Conservation (phyloP, 2,329 filamentous ascomycete species). For the Sarocladium kiliense region DNA sequence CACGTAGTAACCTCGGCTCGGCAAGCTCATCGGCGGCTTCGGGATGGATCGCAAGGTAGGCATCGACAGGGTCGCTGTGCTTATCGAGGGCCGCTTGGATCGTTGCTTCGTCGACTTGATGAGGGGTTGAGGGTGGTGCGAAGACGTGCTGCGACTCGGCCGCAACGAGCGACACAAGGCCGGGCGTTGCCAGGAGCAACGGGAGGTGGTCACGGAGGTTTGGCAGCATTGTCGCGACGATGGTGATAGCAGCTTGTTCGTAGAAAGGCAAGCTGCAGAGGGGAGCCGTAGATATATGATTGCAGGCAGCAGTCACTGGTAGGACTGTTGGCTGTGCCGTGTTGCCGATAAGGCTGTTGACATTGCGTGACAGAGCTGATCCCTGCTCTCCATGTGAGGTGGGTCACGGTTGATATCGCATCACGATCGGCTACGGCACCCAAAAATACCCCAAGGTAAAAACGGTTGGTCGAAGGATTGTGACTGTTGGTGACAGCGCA, state of each 20-base stretch:
- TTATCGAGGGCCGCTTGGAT: slow-evolving; percentile 17
- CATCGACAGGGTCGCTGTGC: slow-evolving; percentile 24
- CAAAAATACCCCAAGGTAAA: too few species aligned
- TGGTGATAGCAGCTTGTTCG: not conserved
- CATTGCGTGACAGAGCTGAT: too few species aligned
- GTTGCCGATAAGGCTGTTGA: not conserved
- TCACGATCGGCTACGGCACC: too few species aligned
- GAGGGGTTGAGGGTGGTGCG: not conserved
- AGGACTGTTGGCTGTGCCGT: not conserved
- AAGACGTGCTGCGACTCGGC: slow-evolving; percentile 1
- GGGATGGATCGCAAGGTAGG: slow-evolving; percentile 20
- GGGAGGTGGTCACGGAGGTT: not conserved
- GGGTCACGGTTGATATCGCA: too few species aligned
- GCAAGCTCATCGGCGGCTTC: slow-evolving; percentile 19
- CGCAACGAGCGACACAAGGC: slow-evolving; percentile 3
- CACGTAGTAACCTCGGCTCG: slow-evolving; percentile 55
- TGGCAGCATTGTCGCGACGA: not conserved
- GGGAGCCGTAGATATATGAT: not conserved
- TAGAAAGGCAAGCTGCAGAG: not conserved
- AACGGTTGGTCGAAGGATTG: too few species aligned
- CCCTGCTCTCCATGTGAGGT: too few species aligned
- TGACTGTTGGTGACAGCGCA: too few species aligned
- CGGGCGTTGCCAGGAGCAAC: not conserved
- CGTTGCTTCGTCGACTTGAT: slow-evolving; percentile 18
- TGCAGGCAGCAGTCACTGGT: too few species aligned